Percentiles rank a stretch among this genome's conserved stretches.
phyloP scores from a whole-genome alignment of 2,329 filamentous ascomycete genomes.

The Pseudogymnoascus sp. region DNA sequence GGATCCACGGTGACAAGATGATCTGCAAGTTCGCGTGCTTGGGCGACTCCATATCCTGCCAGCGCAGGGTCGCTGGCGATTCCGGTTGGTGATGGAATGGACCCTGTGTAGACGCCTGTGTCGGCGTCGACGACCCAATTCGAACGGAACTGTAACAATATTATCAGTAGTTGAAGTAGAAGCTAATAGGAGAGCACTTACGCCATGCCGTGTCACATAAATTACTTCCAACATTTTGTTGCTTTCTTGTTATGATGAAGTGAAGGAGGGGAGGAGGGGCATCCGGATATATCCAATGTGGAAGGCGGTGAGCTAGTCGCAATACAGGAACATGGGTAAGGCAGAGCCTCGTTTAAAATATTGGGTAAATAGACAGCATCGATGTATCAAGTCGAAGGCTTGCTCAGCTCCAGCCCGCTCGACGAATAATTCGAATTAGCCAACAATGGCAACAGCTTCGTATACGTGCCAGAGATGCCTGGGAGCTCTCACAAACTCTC shows the following conservation, averaged over 20 bases:
- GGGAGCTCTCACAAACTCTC: slow-evolving; percentile 18
- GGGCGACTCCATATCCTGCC: slow-evolving; percentile 75
- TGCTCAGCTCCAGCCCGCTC: not conserved
- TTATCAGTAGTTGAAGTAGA: not conserved
- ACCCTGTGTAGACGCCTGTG: slow-evolving; percentile 69
- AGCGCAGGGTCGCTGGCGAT: slow-evolving; percentile 83
- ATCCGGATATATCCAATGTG: not conserved
- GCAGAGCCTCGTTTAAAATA: slow-evolving; percentile 5
- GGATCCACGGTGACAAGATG: slow-evolving; percentile 56
- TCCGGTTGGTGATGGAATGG: slow-evolving; percentile 73
- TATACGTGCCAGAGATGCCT: slow-evolving; percentile 28
- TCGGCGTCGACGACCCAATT: slow-evolving; percentile 79
- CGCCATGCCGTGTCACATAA: slow-evolving; percentile 67
- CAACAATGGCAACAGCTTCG: slow-evolving; percentile 16
- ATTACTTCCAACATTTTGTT: slow-evolving; percentile 33
- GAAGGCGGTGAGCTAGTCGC: slow-evolving; percentile 5
- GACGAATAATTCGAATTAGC: not conserved
- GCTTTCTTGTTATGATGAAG: not conserved
- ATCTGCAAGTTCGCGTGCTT: slow-evolving; percentile 67
- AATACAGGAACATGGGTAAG: slow-evolving; percentile 2
- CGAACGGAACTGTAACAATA: slow-evolving; percentile 63
- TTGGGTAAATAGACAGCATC: not conserved
- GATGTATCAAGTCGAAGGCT: not conserved
- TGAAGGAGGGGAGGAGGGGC: not conserved
- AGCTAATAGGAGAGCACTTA: slow-evolving; percentile 36